Percentiles rank a stretch among this genome's conserved stretches.
phyloP scores from a whole-genome alignment of 2,329 filamentous ascomycete genomes.

The Fusarium buharicum region DNA sequence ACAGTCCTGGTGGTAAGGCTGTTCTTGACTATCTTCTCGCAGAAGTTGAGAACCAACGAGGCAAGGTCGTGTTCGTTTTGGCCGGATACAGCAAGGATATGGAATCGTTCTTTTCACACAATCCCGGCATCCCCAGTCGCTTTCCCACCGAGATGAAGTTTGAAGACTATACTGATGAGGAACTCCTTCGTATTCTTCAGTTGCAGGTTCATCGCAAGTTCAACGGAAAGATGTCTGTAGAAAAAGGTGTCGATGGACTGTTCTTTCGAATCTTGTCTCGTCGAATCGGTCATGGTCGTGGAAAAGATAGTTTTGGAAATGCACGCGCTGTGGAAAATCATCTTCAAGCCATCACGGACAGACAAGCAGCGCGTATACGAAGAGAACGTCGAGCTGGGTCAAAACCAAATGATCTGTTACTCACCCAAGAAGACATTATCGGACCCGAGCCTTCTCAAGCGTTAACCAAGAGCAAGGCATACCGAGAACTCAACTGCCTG shows the following conservation, averaged over 20 bases:
- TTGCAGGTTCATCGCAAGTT: conserved; percentile 66
- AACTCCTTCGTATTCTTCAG: conserved; percentile 71
- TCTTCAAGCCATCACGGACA: conserved; percentile 62
- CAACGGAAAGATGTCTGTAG: conserved; percentile 64
- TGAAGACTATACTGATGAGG: conserved; percentile 72
- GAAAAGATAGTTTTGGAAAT: conserved; percentile 76
- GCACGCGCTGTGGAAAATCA: conserved; percentile 74
- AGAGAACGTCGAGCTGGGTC: conserved; percentile 55
- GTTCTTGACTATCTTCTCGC: conserved; percentile 78
- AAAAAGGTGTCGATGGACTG: conserved; percentile 67
- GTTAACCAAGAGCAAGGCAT: conserved; percentile 63
- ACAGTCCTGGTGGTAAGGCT: conserved; percentile 65
- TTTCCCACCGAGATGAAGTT: conserved; percentile 75
- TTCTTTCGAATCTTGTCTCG: conserved; percentile 71
- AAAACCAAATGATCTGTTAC: conserved; percentile 64
- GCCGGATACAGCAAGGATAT: conserved; percentile 80
- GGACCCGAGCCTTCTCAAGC: conserved; percentile 71
- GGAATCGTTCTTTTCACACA: conserved; percentile 80
- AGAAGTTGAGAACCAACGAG: conserved; percentile 76
- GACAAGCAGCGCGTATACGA: conserved; percentile 68
- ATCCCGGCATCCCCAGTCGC: conserved; percentile 75
- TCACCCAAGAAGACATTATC: conserved; percentile 76
- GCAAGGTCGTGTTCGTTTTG: conserved; percentile 76
- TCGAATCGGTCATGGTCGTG: conserved; percentile 70
- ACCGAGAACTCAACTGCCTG: conserved; percentile 66